Percentiles rank a stretch among this genome's conserved stretches.
phyloP scores from a whole-genome alignment of 495 filamentous ascomycete genomes.

The Collariella sp. region DNA sequence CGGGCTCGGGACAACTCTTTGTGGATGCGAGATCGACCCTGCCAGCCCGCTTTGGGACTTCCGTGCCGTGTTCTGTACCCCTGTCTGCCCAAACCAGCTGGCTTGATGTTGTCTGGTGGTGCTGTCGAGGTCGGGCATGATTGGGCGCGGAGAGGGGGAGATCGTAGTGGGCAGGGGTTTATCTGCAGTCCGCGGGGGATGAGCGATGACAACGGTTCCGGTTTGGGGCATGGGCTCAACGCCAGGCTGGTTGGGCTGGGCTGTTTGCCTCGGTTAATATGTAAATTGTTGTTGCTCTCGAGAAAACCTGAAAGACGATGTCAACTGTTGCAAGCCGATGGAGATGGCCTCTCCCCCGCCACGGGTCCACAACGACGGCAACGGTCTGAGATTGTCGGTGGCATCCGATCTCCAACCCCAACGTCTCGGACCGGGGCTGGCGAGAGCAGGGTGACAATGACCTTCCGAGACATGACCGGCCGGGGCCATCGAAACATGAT shows the following conservation, averaged over 20 bases:
- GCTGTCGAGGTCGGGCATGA: conserved; percentile 13
- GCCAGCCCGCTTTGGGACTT: conserved; percentile 19
- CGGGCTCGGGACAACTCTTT: conserved; percentile 17
- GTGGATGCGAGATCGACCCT: conserved; percentile 13
- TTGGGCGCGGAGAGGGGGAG: conserved; percentile 18
- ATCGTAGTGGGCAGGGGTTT: neutral
- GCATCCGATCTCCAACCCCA: neutral
- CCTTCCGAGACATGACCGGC: neutral
- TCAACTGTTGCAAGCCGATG: too few species aligned
- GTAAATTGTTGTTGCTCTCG: too few species aligned
- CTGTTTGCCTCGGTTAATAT: neutral
- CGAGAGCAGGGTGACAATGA: neutral
- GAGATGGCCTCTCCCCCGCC: too few species aligned
- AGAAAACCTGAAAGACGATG: too few species aligned
- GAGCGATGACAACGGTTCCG: neutral
- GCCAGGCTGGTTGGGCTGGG: neutral
- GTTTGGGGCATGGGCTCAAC: too few species aligned
- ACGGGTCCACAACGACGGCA: neutral
- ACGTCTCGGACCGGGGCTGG: neutral
- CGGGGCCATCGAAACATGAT: too few species aligned
- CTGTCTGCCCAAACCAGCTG: neutral
- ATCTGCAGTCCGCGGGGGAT: neutral
- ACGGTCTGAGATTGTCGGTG: neutral
- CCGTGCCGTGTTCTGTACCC: conserved; percentile 14
- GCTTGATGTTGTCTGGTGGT: neutral